phyloP scores from a whole-genome alignment of 768 basidiomycete species.

The Phlegmacium glaucopus region DNA sequence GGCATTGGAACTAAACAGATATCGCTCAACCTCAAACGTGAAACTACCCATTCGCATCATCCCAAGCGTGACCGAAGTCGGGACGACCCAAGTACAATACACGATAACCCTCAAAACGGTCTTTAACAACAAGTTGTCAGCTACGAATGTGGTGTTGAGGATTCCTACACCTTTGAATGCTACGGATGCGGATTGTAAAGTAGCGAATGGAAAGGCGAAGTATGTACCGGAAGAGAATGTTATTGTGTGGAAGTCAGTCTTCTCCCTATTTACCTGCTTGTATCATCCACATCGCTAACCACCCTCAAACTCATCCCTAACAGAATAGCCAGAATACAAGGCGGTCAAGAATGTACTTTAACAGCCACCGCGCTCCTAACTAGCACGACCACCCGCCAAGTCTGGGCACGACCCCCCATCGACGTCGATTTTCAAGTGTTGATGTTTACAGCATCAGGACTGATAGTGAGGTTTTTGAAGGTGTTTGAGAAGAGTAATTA shows the following conservation, averaged over 20 bases:
- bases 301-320: neutral
- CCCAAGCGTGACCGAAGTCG: slow-evolving; percentile 89
- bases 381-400: slow-evolving; percentile 86
- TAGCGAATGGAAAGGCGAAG: slow-evolving; percentile 91
- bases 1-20: slow-evolving; percentile 45
- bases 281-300: neutral
- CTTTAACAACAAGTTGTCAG: slow-evolving; percentile 89
- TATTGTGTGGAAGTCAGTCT: slow-evolving; percentile 93
- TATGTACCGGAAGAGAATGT: slow-evolving; percentile 96
- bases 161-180: slow-evolving; percentile 98
- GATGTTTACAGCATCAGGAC: slow-evolving; percentile 96
- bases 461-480: slow-evolving; percentile 95
- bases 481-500: slow-evolving; percentile 97
- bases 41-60: slow-evolving; percentile 90
- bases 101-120: slow-evolving; percentile 83
- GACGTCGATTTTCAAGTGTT: slow-evolving; percentile 98
- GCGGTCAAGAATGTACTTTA: slow-evolving; percentile 86
- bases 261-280: neutral
- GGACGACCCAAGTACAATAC: slow-evolving; percentile 90
- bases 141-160: slow-evolving; percentile 86
- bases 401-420: slow-evolving; percentile 98
- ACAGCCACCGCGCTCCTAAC: slow-evolving; percentile 81
- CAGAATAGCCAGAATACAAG: slow-evolving; percentile 90
- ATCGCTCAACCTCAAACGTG: slow-evolving; percentile 94
- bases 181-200: slow-evolving; percentile 89